Conservation (phyloP, 2,329 filamentous ascomycete species). For the Coleophoma cylindrospora region DNA sequence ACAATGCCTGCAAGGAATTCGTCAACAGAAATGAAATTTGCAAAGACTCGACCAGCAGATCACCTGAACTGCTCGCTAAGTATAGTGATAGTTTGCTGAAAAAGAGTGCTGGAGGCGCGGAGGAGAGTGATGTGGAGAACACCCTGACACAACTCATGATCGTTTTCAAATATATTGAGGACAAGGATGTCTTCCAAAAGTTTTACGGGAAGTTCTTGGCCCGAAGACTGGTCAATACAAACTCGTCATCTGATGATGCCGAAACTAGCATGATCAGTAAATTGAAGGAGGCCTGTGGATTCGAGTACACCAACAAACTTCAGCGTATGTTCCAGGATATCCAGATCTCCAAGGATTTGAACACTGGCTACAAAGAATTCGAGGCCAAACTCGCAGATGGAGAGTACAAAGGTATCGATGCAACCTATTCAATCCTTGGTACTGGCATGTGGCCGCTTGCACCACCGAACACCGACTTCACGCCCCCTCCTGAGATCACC, state of each 20-base stretch:
- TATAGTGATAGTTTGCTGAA: slow-evolving; percentile 91
- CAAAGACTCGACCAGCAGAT: slow-evolving; percentile 88
- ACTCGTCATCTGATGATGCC: slow-evolving; percentile 92
- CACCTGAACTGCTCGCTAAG: slow-evolving; percentile 89
- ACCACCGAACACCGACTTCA: slow-evolving; percentile 82
- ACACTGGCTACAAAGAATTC: slow-evolving; percentile 79
- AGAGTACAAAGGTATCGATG: slow-evolving; percentile 68
- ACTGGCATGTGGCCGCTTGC: slow-evolving; percentile 97
- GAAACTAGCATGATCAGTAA: slow-evolving; percentile 99
- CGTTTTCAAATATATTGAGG: slow-evolving; percentile 99
- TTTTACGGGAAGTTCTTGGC: slow-evolving; percentile 98
- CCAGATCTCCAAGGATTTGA: slow-evolving; percentile 97
- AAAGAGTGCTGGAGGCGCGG: slow-evolving; percentile 87
- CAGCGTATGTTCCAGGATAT: slow-evolving; percentile 99
- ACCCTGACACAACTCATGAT: slow-evolving; percentile 94
- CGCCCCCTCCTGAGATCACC: slow-evolving; percentile 77
- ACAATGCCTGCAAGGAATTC: slow-evolving; percentile 96
- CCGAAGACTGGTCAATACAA: slow-evolving; percentile 89
- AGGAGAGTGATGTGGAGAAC: slow-evolving; percentile 89
- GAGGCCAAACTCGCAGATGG: slow-evolving; percentile 61
- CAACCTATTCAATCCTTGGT: slow-evolving; percentile 86
- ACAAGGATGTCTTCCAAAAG: slow-evolving; percentile 99
- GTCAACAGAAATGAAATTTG: slow-evolving; percentile 97
- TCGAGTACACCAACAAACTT: slow-evolving; percentile 98
- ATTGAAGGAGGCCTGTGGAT: slow-evolving; percentile 96